Evolutionary conservation across 306 rosid species (phyloP), one percentile per base, ranked within the genome.

Genomic region (Dalbergia oliveri): DNA sequence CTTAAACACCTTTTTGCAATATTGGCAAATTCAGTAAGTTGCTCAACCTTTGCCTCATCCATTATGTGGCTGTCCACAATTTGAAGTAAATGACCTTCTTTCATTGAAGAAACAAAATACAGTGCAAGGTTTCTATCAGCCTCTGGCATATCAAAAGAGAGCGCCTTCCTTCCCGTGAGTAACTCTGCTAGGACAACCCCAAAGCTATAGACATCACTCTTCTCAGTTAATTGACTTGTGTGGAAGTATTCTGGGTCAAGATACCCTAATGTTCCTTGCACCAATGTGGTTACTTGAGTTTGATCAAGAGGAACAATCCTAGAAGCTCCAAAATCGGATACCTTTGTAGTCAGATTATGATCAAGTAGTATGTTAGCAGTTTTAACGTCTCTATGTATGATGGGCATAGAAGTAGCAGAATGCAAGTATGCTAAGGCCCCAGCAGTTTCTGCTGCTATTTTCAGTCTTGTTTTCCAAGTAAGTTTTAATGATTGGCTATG

Each of bases 261-360:
- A 47, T 89, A 89, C 5, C 89, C 91, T 0, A 83, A 11, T 9
- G 93, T 89, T 15, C 93, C 93, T 10, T 87, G 88, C 50, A 89
- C 91, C 73, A 89, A 61, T 1, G 91, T 89, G 0, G 81, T 64
- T 45, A 87, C 5, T 4, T 89, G 83, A 39, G 51, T 33, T 64
- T 81, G 77, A 79, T 89, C 91, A 44, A 83, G 34, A 11, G 93
- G 93, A 33, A 89, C 66, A n/a, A 87, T 54, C 73, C 79, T 81
- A 1, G 93, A 89, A 16, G 93, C 86, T 23, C 91, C 93, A 12
- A 87, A 87, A 53, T 84, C 84, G 0, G 86, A 50, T 5, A 87
- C 82, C 74, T 84, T 87, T 2, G 81, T 79, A 8, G 33, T 80
- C 1, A 44, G 59, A 4, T 21, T 53, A 16, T 43, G 12, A 44